Evolutionary conservation across 176 grass and related monocot genomes (phyloP).

Genomic region (Phragmites australis): DNA sequence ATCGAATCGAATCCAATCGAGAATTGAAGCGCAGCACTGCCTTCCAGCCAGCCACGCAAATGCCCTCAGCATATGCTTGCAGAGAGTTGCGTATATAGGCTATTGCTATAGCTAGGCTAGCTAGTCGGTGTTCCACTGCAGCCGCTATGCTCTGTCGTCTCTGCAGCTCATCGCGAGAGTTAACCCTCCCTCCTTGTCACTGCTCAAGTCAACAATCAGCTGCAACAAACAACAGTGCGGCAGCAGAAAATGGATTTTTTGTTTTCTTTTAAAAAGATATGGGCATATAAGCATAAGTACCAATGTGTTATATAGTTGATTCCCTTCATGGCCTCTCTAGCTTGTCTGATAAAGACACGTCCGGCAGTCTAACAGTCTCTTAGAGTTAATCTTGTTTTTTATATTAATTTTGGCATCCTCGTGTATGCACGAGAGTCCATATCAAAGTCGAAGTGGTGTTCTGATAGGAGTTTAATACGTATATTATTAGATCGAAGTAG

Average conservation of each 20-base stretch:
- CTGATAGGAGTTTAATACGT: too few relatives aligned
- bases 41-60: constrained; percentile 34
- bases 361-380: too few relatives aligned
- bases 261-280: background rate
- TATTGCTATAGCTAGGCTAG: too few relatives aligned
- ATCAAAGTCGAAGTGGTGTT: too few relatives aligned
- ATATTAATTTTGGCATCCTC: too few relatives aligned
- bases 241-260: background rate
- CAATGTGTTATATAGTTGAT: background rate
- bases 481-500: too few relatives aligned
- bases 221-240: background rate
- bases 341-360: background rate
- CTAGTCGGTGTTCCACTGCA: background rate
- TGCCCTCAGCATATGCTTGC: too few relatives aligned
- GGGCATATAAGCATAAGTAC: background rate
- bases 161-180: constrained; percentile 4
- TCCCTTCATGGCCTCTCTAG: too few relatives aligned
- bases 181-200: too few relatives aligned
- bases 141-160: background rate
- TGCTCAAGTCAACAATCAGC: constrained; percentile 12
- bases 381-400: too few relatives aligned
- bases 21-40: constrained; percentile 39
- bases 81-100: too few relatives aligned
- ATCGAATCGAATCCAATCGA: constrained; percentile 9
- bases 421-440: too few relatives aligned